A percentile compares a stretch with the other conserved stretches of the same genome.
phyloP scores from a whole-genome alignment of 805 yeast species.

The Isabelozyma pseudorhagii region DNA sequence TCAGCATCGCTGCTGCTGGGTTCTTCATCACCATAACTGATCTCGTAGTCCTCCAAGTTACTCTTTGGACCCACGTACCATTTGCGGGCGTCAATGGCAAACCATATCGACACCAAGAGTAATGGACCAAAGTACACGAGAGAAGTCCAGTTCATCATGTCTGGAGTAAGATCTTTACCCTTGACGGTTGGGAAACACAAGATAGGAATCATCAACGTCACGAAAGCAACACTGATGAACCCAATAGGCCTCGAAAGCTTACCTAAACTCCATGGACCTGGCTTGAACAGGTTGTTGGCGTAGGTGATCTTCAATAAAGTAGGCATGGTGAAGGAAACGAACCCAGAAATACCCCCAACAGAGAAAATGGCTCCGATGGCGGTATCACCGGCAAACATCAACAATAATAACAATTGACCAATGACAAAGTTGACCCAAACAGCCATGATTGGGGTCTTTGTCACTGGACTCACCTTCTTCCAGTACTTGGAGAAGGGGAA shows the following conservation, averaged over 20 bases:
- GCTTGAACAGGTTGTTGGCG: constrained; percentile 48
- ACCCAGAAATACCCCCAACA: constrained; percentile 68
- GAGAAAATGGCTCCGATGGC: constrained; percentile 72
- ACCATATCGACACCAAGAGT: constrained; percentile 51
- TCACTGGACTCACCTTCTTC: constrained; percentile 47
- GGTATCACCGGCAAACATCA: constrained; percentile 61
- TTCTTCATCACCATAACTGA: constrained; percentile 17
- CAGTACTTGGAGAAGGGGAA: constrained; percentile 55
- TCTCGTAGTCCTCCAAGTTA: constrained; percentile 40
- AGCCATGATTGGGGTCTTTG: constrained; percentile 64
- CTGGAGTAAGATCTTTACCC: constrained; percentile 36
- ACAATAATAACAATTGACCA: constrained; percentile 53
- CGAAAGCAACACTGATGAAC: constrained; percentile 46
- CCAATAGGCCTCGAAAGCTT: constrained; percentile 48
- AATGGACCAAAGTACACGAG: constrained; percentile 61
- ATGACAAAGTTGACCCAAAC: constrained; percentile 55
- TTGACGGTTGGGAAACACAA: constrained; percentile 50
- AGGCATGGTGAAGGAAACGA: constrained; percentile 66
- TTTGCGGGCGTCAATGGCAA: constrained; percentile 49
- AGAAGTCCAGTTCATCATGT: constrained; percentile 61
- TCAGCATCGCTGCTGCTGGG: neutral
- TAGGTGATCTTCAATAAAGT: constrained; percentile 56
- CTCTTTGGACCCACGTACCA: constrained; percentile 62
- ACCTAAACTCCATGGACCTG: constrained; percentile 71
- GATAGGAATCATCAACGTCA: constrained; percentile 55